Evolutionary conservation across 2,329 filamentous ascomycete genomes (phyloP), one percentile per base, ranked within the genome.

Genomic region (Diaporthe destruens): DNA sequence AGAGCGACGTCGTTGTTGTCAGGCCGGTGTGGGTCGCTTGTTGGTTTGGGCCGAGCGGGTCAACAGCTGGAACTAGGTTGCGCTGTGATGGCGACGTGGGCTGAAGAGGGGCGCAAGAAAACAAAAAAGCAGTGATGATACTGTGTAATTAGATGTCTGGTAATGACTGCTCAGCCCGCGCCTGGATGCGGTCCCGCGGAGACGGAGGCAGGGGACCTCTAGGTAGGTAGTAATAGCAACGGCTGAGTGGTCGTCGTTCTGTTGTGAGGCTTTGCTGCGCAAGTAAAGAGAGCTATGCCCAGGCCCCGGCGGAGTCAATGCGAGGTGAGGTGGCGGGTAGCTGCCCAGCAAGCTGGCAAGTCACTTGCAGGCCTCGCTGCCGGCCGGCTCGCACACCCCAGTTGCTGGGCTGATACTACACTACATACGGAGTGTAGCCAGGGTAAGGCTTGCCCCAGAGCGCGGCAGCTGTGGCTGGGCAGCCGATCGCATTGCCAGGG

Each of bases 1-100:
- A 39, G 29, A 34, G 34, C 56, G 71, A 47, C 25, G 72, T 44
- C 65, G 54, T 68, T 71, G 61, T 67, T 61, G 72, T 23, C 56
- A 56, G 53, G 67, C 53, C 25, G 34, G 25, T 53, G 68, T 71
- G 68, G 68, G 59, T 66, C 61, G 59, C 29, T 59, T 55, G 34
- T 54, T 51, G 61, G 25, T 39, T 73, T 55, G 68, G 61, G 57
- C 71, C 51, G 59, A 65, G 65, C 42, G 34, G 53, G 49, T 25
- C 42, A 54, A 61, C 16, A 32, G 29, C 36, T 29, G 57, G 59
- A 36, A 42, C n/a, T 20, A 25, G 44, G 53, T 39, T 71, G 44
- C 20, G 54, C 55, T 53, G 68, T 47, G 59, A 55, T 70, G 29
- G 53, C 39, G n/a, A 44, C 32, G 54, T 25, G 34, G 18, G 34